Percentiles rank a stretch among this genome's conserved stretches.
phyloP scores from a whole-genome alignment of 2,329 filamentous ascomycete species.

The Hypocreales sp. region DNA sequence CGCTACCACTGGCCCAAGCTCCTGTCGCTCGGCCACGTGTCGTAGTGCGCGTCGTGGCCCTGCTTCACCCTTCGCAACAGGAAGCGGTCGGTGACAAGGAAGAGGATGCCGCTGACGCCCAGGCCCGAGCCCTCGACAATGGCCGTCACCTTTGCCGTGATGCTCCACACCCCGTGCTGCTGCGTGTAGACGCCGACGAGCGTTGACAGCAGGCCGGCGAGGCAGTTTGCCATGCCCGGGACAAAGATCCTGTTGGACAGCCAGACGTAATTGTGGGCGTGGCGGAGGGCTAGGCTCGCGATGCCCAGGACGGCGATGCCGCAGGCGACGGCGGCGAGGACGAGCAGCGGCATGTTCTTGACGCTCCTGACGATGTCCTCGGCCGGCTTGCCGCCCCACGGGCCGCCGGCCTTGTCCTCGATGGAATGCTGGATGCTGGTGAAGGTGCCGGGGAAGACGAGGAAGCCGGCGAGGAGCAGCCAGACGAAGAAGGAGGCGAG shows the following conservation, averaged over 20 bases:
- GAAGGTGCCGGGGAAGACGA: slow-evolving; percentile 36
- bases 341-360: slow-evolving; percentile 23
- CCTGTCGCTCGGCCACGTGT: no score
- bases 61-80: no score
- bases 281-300: slow-evolving; percentile 24
- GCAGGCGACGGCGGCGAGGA: slow-evolving; percentile 25
- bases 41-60: no score
- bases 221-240: slow-evolving; percentile 26
- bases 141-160: slow-evolving; percentile 21
- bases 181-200: slow-evolving; percentile 36
- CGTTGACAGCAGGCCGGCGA: no score
- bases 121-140: slow-evolving; percentile 18
- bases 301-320: no score
- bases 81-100: no score
- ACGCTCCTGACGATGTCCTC: slow-evolving; percentile 10
- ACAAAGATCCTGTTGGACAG: slow-evolving; percentile 34
- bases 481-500: slow-evolving; percentile 23
- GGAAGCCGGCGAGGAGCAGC: slow-evolving; percentile 35
- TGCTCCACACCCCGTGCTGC: slow-evolving; percentile 25
- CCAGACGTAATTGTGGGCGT: slow-evolving; percentile 36
- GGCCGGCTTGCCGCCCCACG: slow-evolving; percentile 6
- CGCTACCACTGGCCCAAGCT: no score
- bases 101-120: slow-evolving; percentile 10
- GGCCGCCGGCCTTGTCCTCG: slow-evolving; percentile 6
- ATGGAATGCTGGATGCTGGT: slow-evolving; percentile 19